Base-by-base conservation (phyloP, 2,329 filamentous ascomycete species). In the Penicillium vulpinum region DNA sequence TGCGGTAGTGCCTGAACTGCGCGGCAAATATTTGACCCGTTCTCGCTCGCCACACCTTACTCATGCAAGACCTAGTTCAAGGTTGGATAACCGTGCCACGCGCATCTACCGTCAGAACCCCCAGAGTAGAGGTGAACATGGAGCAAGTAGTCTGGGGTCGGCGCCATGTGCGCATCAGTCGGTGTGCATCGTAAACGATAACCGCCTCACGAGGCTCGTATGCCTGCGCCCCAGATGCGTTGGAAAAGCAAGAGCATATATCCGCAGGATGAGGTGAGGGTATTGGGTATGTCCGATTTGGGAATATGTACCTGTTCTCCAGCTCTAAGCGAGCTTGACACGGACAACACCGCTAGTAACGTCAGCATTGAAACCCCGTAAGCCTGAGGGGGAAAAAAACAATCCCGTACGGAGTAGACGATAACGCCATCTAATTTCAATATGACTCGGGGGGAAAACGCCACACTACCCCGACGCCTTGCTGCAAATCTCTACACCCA, bases 101-200 rank as follows among this genome's bases (percentile, higher is more conserved):
- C 18, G 22, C 9, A 4, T 16, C 11, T 16, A 51, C 15, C 38
- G 31, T 3, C 18, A 26, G 24, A 45, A 15, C 15, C 47, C 15
- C 41, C 24, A 16, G 11, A 54, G 45, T 21, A 51, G 43, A 50
- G 44, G 43, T 46, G 50, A 54, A 45, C 49, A 11, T 44, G 41
- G 21, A 48, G 28, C 4, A 39, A 33, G 26, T 26, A 35, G 18
- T 41, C 38, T 15, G 54, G 43, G 43, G 43, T 56, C 56, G 54
- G 57, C 54, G 61, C 62, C 61, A 65, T 66, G 61, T 64, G 64
- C 45, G 56, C 60, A 60, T 54, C 39, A 58, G 59, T 60, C 59
- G 61, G 62, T 66, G 64, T 65, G 64, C 28, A 24, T 24, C 15
- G 29, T 35, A n/a, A 35, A 38, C 6, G 21, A 31, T 31, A 33